A percentile compares a stretch with the other conserved stretches of the same genome.
These are phyloP conservation scores for Pythium rhizo-oryzae DNA, from an alignment of 352 stramenopile species.

Conservation along the genomic window DNA sequence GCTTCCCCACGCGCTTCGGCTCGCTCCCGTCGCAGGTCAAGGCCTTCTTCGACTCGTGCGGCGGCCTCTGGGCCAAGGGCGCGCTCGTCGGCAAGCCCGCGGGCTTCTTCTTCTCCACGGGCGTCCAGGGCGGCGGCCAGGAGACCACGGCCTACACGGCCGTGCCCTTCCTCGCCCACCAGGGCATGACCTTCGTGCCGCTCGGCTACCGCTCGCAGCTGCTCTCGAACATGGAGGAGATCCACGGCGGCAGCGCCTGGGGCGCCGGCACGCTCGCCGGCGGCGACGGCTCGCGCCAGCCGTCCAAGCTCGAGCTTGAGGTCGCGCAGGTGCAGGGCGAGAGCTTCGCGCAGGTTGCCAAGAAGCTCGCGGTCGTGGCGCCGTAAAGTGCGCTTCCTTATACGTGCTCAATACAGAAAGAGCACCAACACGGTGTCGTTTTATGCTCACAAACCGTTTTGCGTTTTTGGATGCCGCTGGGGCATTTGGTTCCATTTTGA, in stretches of 20 bases:
- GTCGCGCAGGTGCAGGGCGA: conserved; percentile 82
- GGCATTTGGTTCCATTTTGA: not conserved
- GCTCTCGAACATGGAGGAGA: conserved; percentile 78
- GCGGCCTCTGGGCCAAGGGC: conserved; percentile 84
- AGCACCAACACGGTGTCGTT: not conserved
- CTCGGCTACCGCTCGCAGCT: conserved; percentile 71
- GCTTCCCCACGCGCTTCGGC: conserved; percentile 86
- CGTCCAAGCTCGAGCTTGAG: conserved; percentile 77
- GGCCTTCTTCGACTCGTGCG: conserved; percentile 87
- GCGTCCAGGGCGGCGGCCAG: conserved; percentile 81
- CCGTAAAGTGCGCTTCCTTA: conserved; percentile 4
- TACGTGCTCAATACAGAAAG: not conserved
- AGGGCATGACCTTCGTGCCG: conserved; percentile 93
- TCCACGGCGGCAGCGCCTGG: conserved; percentile 81
- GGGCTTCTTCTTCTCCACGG: conserved; percentile 89
- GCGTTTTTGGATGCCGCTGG: not conserved
- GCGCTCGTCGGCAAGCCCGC: conserved; percentile 86
- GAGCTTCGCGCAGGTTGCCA: conserved; percentile 82
- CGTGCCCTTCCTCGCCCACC: conserved; percentile 88
- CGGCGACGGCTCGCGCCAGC: conserved; percentile 77
- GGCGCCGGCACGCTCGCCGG: conserved; percentile 86
- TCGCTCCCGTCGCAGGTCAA: conserved; percentile 88
- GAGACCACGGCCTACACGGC: conserved; percentile 87
- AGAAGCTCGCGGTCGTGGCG: conserved; percentile 66
- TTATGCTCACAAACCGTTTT: not conserved